Evolutionary conservation across 2,329 filamentous ascomycete genomes (phyloP).

Genomic region (Leptographium wingfieldii): DNA sequence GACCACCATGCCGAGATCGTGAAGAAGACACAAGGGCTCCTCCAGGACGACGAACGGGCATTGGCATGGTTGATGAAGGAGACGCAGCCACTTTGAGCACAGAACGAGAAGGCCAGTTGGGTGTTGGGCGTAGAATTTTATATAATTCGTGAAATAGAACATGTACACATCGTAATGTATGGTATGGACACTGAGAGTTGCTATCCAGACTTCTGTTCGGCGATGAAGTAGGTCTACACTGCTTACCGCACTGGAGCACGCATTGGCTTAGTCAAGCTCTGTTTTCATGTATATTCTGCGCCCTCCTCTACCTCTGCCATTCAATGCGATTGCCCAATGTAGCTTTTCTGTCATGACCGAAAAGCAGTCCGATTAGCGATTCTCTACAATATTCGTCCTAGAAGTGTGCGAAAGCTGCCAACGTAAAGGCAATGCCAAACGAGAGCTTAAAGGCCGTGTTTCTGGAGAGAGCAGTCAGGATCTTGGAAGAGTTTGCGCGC

Average conservation of each 20-base stretch:
- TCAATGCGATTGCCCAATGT: too few relatives aligned
- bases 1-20: conserved; percentile 70
- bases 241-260: too few relatives aligned
- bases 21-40: conserved; percentile 67
- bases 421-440: conserved; percentile 60
- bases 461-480: conserved; percentile 38
- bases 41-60: conserved; percentile 59
- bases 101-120: not conserved
- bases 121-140: not conserved
- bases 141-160: not conserved
- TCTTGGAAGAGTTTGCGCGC: conserved; percentile 22
- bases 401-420: conserved; percentile 51
- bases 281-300: too few relatives aligned
- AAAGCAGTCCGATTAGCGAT: too few relatives aligned
- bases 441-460: conserved; percentile 54
- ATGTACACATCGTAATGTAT: not conserved
- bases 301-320: too few relatives aligned
- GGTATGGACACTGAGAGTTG: too few relatives aligned
- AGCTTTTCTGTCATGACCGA: too few relatives aligned
- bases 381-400: conserved; percentile 10
- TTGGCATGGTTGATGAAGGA: conserved; percentile 76
- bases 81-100: conserved; percentile 49
- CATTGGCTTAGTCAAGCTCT: too few relatives aligned
- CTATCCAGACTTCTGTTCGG: too few relatives aligned
- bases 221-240: too few relatives aligned